Conservation (phyloP, 2,329 filamentous ascomycete genomes). For the Colletotrichum sp. region DNA sequence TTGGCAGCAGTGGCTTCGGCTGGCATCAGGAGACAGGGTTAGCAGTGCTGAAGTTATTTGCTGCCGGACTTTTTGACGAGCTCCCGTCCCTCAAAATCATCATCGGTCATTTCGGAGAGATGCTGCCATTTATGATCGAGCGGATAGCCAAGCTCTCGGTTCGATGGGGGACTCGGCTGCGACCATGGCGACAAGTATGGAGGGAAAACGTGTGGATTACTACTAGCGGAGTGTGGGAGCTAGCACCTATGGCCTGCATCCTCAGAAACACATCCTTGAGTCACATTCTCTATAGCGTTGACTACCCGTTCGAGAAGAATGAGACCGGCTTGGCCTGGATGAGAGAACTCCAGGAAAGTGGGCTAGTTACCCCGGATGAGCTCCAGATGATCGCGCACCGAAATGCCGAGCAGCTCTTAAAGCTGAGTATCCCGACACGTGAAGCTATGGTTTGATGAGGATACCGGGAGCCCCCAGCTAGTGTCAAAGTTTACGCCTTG, state of each 20-base stretch:
- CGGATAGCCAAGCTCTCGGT: conserved; percentile 38
- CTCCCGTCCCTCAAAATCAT: neutral
- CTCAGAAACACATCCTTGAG: conserved; percentile 51
- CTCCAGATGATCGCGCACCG: conserved; percentile 52
- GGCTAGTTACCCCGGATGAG: conserved; percentile 52
- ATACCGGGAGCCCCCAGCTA: neutral
- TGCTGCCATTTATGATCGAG: conserved; percentile 60
- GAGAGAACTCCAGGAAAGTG: conserved; percentile 51
- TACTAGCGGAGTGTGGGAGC: conserved; percentile 57
- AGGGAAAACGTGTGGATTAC: conserved; percentile 63
- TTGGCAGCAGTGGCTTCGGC: conserved; percentile 49
- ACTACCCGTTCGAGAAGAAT: conserved; percentile 60
- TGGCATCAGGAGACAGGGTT: conserved; percentile 57
- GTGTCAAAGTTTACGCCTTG: neutral
- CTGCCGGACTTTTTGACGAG: conserved; percentile 1
- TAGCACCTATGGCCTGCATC: conserved; percentile 51
- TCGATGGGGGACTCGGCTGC: conserved; percentile 33
- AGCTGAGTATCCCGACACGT: conserved; percentile 21
- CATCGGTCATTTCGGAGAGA: conserved; percentile 21
- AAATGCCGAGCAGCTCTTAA: conserved; percentile 56
- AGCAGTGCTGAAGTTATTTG: neutral
- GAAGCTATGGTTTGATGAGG: neutral
- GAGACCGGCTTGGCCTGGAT: conserved; percentile 53
- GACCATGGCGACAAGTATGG: conserved; percentile 54
- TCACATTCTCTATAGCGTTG: conserved; percentile 59